Base-by-base conservation (phyloP, 768 basidiomycete genomes). In the Asterophora parasitica region DNA sequence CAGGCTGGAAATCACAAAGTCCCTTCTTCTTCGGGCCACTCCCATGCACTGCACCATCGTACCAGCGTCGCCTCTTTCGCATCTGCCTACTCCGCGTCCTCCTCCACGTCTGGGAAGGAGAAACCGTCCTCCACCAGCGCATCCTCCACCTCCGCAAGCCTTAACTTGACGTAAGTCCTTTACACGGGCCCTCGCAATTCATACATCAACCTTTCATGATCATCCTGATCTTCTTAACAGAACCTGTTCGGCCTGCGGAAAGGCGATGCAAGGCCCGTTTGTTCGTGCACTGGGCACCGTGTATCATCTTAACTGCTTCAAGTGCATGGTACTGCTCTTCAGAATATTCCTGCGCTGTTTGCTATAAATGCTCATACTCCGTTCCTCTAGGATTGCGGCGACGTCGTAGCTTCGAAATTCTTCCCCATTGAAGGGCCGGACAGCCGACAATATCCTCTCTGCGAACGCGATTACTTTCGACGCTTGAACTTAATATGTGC, bases 241-340 rank as follows among this genome's bases (percentile, higher is more conserved):
- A 57, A 74, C 78, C 66, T 91, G 88, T 60, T 80, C 83, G 19
- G 79, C 88, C 10, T 90, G 88, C 59, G 83, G 82, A 33, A 83
- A 84, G 61, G 68, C 81, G 32, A 88, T 97, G 82, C 86, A 92
- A 51, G 95, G 96, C 10, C 92, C 94, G 39, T 98, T 97, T 67
- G 96, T 99, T 30, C 81, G 96, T 49, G 96, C 96, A 0, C 73
- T 99, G 43, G 86, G 89, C 49, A 88, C 89, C 0, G 92, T 97
- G 17, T 98, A 85, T 63, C 96, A 99, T 67, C 68, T 98, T n/a
- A 88, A 90, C 57, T 99, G 96, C 72, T 99, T 99, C 79, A 89
- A 90, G 61, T 99, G 96, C 76, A 79, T 91, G 79, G 95, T 96
- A 59, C 56, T 87, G 71, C 15, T 48, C 47, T 54, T 27, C 43